phyloP scores from a whole-genome alignment of 2,329 filamentous ascomycete genomes.

The Apiospora rasikravindrae region DNA sequence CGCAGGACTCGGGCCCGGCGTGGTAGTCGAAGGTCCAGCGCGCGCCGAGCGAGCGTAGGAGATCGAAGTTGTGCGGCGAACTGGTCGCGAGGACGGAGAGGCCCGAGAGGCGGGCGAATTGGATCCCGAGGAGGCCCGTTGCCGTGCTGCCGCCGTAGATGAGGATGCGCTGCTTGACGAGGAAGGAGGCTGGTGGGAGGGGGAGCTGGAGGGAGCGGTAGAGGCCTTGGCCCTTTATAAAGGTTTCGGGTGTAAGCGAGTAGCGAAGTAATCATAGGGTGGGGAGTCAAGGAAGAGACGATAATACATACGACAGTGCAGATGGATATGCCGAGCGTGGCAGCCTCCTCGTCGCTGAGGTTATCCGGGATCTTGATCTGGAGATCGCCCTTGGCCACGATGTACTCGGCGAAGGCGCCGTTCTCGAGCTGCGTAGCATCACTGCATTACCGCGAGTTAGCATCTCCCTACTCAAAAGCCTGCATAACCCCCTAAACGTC shows the following conservation, averaged over 20 bases:
- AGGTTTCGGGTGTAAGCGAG: neutral
- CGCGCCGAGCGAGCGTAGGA: constrained; percentile 39
- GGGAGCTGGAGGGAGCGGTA: constrained; percentile 52
- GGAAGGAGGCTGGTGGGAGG: constrained; percentile 47
- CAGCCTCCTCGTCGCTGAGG: constrained; percentile 52
- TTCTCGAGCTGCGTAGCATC: constrained; percentile 44
- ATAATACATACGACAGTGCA: constrained; percentile 44
- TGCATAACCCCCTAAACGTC: neutral
- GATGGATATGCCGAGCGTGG: constrained; percentile 47
- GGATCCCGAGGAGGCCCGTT: constrained; percentile 57
- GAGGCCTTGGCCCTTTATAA: constrained; percentile 49
- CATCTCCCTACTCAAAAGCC: neutral
- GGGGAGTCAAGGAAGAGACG: neutral
- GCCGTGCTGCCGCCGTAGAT: constrained; percentile 59
- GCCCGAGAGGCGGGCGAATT: constrained; percentile 49
- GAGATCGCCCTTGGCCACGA: constrained; percentile 45
- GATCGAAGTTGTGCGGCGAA: constrained; percentile 45
- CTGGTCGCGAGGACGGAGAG: constrained; percentile 45
- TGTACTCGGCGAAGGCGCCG: constrained; percentile 49
- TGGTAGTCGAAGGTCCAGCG: constrained; percentile 42
- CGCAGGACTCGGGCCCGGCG: constrained; percentile 30
- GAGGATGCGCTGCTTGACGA: constrained; percentile 45
- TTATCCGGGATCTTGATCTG: constrained; percentile 51
- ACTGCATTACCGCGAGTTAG: constrained; percentile 24
- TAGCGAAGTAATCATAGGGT: constrained; percentile 6